A percentile compares a stretch with the other conserved stretches of the same genome.
These are phyloP conservation scores for Cyberlindnera veronae DNA, from an alignment of 805 yeast species.

Conservation along the genomic window DNA sequence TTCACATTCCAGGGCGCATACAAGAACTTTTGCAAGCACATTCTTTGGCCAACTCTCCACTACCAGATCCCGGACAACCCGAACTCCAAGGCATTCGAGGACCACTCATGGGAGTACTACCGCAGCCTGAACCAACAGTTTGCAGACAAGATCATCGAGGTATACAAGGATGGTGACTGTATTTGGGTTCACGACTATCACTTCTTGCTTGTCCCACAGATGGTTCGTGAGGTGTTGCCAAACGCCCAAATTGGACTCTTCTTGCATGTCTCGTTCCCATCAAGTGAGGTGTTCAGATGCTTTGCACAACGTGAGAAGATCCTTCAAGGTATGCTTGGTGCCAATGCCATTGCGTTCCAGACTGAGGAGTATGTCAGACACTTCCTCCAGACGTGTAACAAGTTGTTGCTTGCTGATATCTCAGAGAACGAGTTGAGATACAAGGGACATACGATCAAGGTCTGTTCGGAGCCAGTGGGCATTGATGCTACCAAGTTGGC, in stretches of 20 bases:
- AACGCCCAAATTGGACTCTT: slow-evolving; percentile 87
- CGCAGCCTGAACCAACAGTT: slow-evolving; percentile 68
- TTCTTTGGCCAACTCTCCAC: slow-evolving; percentile 92
- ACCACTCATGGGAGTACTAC: slow-evolving; percentile 89
- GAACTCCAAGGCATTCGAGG: slow-evolving; percentile 90
- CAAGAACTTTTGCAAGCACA: slow-evolving; percentile 86
- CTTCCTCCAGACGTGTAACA: slow-evolving; percentile 84
- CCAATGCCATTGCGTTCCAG: slow-evolving; percentile 85
- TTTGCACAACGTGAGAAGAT: slow-evolving; percentile 81
- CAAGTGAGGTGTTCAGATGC: slow-evolving; percentile 92
- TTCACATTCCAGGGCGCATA: slow-evolving; percentile 86
- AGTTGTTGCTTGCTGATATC: slow-evolving; percentile 82
- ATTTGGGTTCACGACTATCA: slow-evolving; percentile 97
- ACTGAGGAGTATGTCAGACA: slow-evolving; percentile 92
- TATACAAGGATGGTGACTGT: slow-evolving; percentile 70
- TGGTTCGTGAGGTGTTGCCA: slow-evolving; percentile 76
- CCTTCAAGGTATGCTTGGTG: slow-evolving; percentile 81
- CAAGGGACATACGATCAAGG: slow-evolving; percentile 53
- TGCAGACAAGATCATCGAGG: slow-evolving; percentile 69
- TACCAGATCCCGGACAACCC: slow-evolving; percentile 96
- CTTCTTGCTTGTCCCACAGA: slow-evolving; percentile 75
- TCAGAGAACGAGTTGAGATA: slow-evolving; percentile 57
- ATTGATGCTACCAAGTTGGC: slow-evolving; percentile 63
- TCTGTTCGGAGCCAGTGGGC: slow-evolving; percentile 70
- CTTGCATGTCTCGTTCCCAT: slow-evolving; percentile 91